Conservation (phyloP, 2,329 filamentous ascomycete genomes). For the Fusarium praegraminearum region DNA sequence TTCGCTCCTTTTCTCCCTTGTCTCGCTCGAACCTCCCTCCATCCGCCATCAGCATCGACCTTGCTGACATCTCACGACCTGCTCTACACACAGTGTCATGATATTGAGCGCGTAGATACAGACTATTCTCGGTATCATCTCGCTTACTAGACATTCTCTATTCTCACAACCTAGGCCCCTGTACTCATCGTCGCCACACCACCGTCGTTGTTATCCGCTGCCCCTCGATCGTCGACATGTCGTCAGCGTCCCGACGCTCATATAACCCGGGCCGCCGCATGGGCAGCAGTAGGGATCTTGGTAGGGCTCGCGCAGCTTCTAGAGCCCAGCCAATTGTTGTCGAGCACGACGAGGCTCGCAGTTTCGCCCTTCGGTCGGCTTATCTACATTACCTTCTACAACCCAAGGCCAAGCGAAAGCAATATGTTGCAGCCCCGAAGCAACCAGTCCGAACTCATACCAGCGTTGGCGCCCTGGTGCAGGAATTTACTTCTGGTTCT, state of each 20-base stretch:
- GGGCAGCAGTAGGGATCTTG: slow-evolving; percentile 58
- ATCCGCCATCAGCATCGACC: slow-evolving; percentile 34
- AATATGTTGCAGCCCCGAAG: slow-evolving; percentile 79
- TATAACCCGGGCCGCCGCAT: slow-evolving; percentile 60
- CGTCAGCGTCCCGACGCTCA: slow-evolving; percentile 63
- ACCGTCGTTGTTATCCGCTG: slow-evolving; percentile 19
- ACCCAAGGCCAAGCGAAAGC: slow-evolving; percentile 87
- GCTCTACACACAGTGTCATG: slow-evolving; percentile 46
- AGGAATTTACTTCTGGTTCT: slow-evolving; percentile 76
- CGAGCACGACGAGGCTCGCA: slow-evolving; percentile 85
- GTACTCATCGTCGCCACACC: slow-evolving; percentile 24
- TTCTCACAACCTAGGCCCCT: slow-evolving; percentile 19
- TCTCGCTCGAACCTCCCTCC: slow-evolving; percentile 23
- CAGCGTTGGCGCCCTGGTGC: slow-evolving; percentile 86
- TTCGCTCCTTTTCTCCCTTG: slow-evolving; percentile 40
- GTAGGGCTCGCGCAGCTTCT: slow-evolving; percentile 59
- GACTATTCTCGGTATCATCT: slow-evolving; percentile 48
- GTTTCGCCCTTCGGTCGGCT: slow-evolving; percentile 88
- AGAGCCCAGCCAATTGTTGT: slow-evolving; percentile 61
- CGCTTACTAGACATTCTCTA: slow-evolving; percentile 46
- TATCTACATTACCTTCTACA: slow-evolving; percentile 94
- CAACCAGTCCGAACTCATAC: slow-evolving; percentile 73
- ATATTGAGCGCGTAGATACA: slow-evolving; percentile 45
- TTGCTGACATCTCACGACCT: slow-evolving; percentile 26
- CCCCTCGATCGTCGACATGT: slow-evolving; percentile 56